Base-by-base conservation (phyloP, 2,329 filamentous ascomycete species). In the Trichoderma cornu-damae region DNA sequence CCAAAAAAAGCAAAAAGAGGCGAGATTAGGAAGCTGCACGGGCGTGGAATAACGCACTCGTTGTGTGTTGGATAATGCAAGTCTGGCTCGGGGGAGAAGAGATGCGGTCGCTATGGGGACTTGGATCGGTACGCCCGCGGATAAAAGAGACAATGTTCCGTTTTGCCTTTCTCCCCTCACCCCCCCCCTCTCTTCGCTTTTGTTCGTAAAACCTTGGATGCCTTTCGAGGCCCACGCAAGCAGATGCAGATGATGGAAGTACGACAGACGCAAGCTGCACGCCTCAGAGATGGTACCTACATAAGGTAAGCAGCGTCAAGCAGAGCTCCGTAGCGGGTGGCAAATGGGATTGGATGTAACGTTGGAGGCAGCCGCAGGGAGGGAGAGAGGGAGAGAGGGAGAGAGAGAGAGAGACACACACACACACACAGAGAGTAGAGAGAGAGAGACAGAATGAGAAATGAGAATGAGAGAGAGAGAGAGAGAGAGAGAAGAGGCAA, bases 171-270 rank as follows among this genome's bases (percentile, higher is more conserved):
- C 44, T 54, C 26, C 30, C 51, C 44, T 28, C 28, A 32, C n/a
- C n/a, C n/a, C n/a, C n/a, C n/a, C n/a, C n/a, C n/a, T n/a, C n/a
- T n/a, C n/a, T 26, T 44, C 28, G 30, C 14, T 22, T 35, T 44
- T 35, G 42, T 38, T 35, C 14, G 51, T 35, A 46, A 54, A 44
- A 28, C 40, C n/a, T n/a, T 46, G 37, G 51, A 34, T 30, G 38
- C 32, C n/a, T n/a, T 35, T 18, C 32, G 51, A 54, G 51, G 51
- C 51, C 51, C 51, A 38, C 51, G 32, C 42, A 22, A 52, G 30
- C 38, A 26, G 51, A 46, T 54, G 42, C 51, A 54, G 51, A 54
- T 37, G 51, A 54, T 54, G 51, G n/a, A 54, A 34, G 51, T 54
- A 54, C 42, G 42, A 44, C 51, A 54, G 51, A 46, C 51, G 42